Evolutionary conservation across 345 rosid species (phyloP), one percentile per base, ranked within the genome.

Genomic region (Melaleuca quinquenervia): DNA sequence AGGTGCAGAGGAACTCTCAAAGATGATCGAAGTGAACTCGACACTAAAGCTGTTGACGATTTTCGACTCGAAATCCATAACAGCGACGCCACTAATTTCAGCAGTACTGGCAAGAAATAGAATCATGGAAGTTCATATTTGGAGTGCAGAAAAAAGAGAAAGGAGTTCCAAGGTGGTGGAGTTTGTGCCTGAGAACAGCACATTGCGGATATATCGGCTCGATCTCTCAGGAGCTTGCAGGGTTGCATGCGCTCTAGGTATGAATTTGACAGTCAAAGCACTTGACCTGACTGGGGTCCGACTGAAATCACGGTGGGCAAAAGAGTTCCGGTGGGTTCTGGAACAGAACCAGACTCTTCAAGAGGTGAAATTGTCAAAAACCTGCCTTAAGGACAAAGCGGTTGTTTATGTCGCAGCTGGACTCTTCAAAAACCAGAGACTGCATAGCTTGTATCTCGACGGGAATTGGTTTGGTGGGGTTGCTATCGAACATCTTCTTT

Each of bases 1-100:
- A 89, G 99, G 98, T 21, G 98, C 98, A 0, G 98, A 97, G 90
- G 98, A 97, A 90, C 95, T 97, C 22, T 94, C 98, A 1, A 94
- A 91, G 90, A 97, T 97, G 99, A 97, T 97, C 56, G 97, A 97
- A 93, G 92, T 87, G 5, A 96, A 97, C 90, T 94, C 96, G 54
- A 93, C 92, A 32, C 90, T 96, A 90, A 97, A 92, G 87, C 88
- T 93, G 51, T 64, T 97, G 92, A 96, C 95, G 44, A 92, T 94
- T 41, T 96, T 96, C 83, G 98, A 97, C 90, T 94, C 95, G 5
- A 92, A 88, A 41, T 92, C 93, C 6, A 84, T 91, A 80, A 91
- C 98, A 11, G 97, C 98, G 14, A 91, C 98, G n/a, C 95, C 98
- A 1, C 91, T 97, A 85, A 90, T 96, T 87, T 96, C 99, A 13